Evolutionary conservation across 2,329 filamentous ascomycete species (phyloP).

Genomic region (Sclerotinia nivalis): DNA sequence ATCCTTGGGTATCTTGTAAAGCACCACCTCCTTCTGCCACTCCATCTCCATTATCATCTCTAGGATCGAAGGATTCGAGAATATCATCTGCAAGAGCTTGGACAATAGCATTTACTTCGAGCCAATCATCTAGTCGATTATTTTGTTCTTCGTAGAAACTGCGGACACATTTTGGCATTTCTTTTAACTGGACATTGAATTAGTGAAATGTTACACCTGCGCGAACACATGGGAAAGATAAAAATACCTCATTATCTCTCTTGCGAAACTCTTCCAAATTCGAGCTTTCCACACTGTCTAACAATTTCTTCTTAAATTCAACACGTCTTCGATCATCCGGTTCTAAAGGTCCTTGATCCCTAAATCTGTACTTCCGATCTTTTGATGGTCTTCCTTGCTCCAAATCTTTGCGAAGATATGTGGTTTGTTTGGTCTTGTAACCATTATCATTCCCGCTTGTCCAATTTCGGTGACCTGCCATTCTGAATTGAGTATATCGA

Average conservation of each 20-base stretch:
- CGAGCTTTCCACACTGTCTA: slow-evolving; percentile 28
- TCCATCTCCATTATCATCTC: slow-evolving; percentile 57
- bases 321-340: slow-evolving; percentile 33
- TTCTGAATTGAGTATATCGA: slow-evolving; percentile 1
- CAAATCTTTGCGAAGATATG: slow-evolving; percentile 16
- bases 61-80: slow-evolving; percentile 59
- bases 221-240: not conserved
- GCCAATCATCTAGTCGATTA: slow-evolving; percentile 55
- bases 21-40: slow-evolving; percentile 54
- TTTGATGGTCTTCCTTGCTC: slow-evolving; percentile 24
- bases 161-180: slow-evolving; percentile 54
- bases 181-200: slow-evolving; percentile 46
- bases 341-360: slow-evolving; percentile 30
- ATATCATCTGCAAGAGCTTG: slow-evolving; percentile 58
- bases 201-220: not conserved
- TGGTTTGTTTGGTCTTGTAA: slow-evolving; percentile 1
- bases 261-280: slow-evolving; percentile 31
- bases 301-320: slow-evolving; percentile 32
- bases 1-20: slow-evolving; percentile 50
- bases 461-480: slow-evolving; percentile 14
- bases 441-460: not conserved
- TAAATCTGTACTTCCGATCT: slow-evolving; percentile 33
- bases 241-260: slow-evolving; percentile 30
- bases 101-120: slow-evolving; percentile 59
- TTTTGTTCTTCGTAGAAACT: slow-evolving; percentile 58